Evolutionary conservation across 73 alveolate species (phyloP), one percentile per base, ranked within the genome.

Genomic region (Stentor roeselii): DNA sequence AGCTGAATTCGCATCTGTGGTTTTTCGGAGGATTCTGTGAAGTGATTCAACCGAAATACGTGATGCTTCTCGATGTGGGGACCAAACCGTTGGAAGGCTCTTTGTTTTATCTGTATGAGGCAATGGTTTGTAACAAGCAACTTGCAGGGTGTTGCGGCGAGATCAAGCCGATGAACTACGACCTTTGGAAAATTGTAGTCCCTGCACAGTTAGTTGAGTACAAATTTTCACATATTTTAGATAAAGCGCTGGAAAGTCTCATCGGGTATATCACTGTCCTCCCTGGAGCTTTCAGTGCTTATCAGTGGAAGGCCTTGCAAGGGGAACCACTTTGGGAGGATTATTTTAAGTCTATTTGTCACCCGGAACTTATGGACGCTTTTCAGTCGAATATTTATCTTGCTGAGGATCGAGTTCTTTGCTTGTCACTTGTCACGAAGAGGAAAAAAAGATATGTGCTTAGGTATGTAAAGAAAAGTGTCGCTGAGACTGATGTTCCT

Each of bases 351-450:
- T 37, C 84, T 76, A 27, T 39, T 76, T 41, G 80, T 32, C 80
- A 76, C n/a, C 60, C 60, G 27, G 74, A 76, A 37, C n/a, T 21
- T 15, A 41, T 39, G 84, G 84, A 75, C 75, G 78, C 85, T 42
- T 83, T 67, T 76, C 41, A 67, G 2, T 86, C 92, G 0, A 92
- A 92, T 74, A 86, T 86, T 89, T 92, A 75, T 60, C 78, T 90
- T 30, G 97, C 97, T n/a, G 97, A 90, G 75, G 95, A 92, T 59
- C 76, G 97, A 75, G 89, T 90, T 27, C 82, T 92, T 60, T 86
- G 93, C 15, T 78, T 89, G 0, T 91, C 86, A 30, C 84, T 89
- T n/a, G 35, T 89, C 3, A 42, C 76, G 30, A 60, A 89, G 60
- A 74, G 32, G 30, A 60, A 50, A n/a, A 15, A 31, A n/a, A 75